Percentiles rank a stretch among this genome's conserved stretches.
phyloP scores from a whole-genome alignment of 1,284 basidiomycete species.

The Amylostereum chailletii region DNA sequence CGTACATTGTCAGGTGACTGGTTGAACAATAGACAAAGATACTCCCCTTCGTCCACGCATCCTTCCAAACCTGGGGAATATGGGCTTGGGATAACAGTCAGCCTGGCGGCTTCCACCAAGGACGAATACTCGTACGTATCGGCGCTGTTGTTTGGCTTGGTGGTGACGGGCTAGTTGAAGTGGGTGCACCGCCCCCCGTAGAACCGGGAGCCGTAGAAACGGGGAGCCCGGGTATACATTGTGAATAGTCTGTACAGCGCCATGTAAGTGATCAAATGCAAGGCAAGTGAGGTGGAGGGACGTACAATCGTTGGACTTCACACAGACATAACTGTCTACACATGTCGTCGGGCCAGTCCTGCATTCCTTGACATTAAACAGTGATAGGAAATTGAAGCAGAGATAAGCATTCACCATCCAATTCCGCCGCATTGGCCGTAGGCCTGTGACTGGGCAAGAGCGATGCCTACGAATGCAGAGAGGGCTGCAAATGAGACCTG shows the following conservation, averaged over 20 bases:
- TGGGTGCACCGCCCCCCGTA: slow-evolving; percentile 15
- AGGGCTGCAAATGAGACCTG: slow-evolving; percentile 9
- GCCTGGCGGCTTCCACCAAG: slow-evolving; percentile 30
- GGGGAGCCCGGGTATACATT: slow-evolving; percentile 31
- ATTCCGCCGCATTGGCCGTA: slow-evolving; percentile 42
- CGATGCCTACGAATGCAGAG: slow-evolving; percentile 6
- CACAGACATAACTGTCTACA: slow-evolving; percentile 31
- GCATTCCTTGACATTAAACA: background rate
- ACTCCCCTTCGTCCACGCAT: slow-evolving; percentile 43
- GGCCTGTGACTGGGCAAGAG: slow-evolving; percentile 20
- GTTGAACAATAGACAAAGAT: background rate
- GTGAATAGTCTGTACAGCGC: slow-evolving; percentile 30
- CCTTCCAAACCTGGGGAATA: slow-evolving; percentile 43
- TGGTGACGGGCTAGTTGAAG: slow-evolving; percentile 3
- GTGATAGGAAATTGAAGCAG: background rate
- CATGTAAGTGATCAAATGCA: background rate
- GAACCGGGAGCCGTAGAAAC: slow-evolving; percentile 17
- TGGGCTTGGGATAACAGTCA: slow-evolving; percentile 22
- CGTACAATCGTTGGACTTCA: slow-evolving; percentile 32
- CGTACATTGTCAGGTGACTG: background rate
- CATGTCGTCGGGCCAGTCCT: slow-evolving; percentile 40
- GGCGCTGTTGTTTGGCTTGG: background rate
- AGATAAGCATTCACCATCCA: slow-evolving; percentile 29
- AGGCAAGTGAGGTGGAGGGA: background rate
- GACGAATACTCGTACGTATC: slow-evolving; percentile 33